Evolutionary conservation across 805 yeast genomes (phyloP).

Genomic region (Kodamaea sagamina): DNA sequence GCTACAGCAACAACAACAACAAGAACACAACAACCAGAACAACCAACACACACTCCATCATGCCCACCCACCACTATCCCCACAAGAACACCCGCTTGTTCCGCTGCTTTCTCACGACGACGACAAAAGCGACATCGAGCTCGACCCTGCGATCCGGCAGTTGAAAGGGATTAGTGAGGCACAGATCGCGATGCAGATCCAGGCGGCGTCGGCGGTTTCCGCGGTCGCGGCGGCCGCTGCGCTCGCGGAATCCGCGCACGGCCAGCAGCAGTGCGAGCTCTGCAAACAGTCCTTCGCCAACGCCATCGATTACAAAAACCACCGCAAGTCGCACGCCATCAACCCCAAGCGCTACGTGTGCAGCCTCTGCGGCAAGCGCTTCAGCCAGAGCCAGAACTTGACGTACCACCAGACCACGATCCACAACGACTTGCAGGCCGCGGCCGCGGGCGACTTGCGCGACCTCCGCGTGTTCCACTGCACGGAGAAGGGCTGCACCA

Average conservation of each 20-base stretch:
- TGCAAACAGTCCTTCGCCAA: slow-evolving; percentile 13
- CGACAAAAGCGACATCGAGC: slow-evolving; percentile 8
- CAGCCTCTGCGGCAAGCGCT: slow-evolving; percentile 15
- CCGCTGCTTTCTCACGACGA: neutral
- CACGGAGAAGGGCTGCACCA: slow-evolving; percentile 18
- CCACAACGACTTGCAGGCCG: slow-evolving; percentile 14
- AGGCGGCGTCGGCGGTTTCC: slow-evolving; percentile 9
- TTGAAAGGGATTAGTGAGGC: slow-evolving; percentile 7
- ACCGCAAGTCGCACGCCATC: slow-evolving; percentile 14
- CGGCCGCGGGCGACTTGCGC: slow-evolving; percentile 7
- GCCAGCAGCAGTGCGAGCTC: slow-evolving; percentile 8
- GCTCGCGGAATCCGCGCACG: slow-evolving; percentile 2
- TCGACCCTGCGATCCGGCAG: slow-evolving; percentile 10
- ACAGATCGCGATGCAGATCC: slow-evolving; percentile 6
- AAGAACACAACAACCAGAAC: neutral
- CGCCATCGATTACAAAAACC: slow-evolving; percentile 15
- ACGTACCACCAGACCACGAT: slow-evolving; percentile 14
- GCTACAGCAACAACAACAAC: neutral
- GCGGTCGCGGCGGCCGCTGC: slow-evolving; percentile 12
- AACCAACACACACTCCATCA: neutral
- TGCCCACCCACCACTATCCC: neutral
- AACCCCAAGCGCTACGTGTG: slow-evolving; percentile 16
- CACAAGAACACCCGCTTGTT: neutral
- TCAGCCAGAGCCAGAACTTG: slow-evolving; percentile 16
- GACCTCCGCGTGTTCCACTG: slow-evolving; percentile 17